Percentiles rank a stretch among this genome's conserved stretches.
Evolutionary conservation across 768 basidiomycete species (phyloP).

Genomic region (Zangia roseola): DNA sequence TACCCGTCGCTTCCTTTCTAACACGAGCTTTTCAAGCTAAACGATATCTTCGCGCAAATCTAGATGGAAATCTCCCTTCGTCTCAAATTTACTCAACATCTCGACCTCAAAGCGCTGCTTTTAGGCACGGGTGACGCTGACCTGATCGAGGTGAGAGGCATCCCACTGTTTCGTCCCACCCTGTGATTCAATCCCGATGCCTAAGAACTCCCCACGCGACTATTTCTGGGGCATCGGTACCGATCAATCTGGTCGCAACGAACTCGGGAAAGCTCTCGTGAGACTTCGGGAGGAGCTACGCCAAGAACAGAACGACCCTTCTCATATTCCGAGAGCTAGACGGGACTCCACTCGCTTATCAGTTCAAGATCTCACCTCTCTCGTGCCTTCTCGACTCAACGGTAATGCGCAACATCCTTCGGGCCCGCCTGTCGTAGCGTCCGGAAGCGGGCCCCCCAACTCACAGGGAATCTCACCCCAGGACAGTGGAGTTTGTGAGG

Average conservation of each 20-base stretch:
- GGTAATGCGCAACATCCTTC: slow-evolving; percentile 7
- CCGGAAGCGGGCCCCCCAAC: slow-evolving; percentile 1
- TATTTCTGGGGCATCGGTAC: slow-evolving; percentile 77
- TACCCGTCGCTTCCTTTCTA: slow-evolving; percentile 21
- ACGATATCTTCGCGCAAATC: background rate
- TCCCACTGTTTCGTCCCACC: background rate
- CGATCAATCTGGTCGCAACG: slow-evolving; percentile 65
- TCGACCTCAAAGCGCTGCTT: slow-evolving; percentile 54
- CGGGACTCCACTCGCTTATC: slow-evolving; percentile 31
- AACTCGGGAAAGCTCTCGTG: slow-evolving; percentile 69
- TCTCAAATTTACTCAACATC: slow-evolving; percentile 72
- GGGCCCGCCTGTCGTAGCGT: background rate
- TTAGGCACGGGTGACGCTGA: slow-evolving; percentile 64
- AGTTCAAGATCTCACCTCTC: slow-evolving; percentile 31
- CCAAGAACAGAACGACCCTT: slow-evolving; percentile 26
- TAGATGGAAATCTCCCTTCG: slow-evolving; percentile 68
- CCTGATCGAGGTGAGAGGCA: slow-evolving; percentile 59
- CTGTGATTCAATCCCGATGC: background rate
- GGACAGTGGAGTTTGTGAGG: slow-evolving; percentile 30
- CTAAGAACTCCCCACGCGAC: slow-evolving; percentile 71
- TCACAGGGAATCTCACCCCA: slow-evolving; percentile 5
- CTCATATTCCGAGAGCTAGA: slow-evolving; percentile 26
- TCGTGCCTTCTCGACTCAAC: slow-evolving; percentile 10
- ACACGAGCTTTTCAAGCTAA: background rate
- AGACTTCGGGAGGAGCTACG: slow-evolving; percentile 58